Percentiles rank a stretch among this genome's conserved stretches.
Conservation (phyloP, 352 stramenopile genomes). For the Phytopythium montanum region DNA sequence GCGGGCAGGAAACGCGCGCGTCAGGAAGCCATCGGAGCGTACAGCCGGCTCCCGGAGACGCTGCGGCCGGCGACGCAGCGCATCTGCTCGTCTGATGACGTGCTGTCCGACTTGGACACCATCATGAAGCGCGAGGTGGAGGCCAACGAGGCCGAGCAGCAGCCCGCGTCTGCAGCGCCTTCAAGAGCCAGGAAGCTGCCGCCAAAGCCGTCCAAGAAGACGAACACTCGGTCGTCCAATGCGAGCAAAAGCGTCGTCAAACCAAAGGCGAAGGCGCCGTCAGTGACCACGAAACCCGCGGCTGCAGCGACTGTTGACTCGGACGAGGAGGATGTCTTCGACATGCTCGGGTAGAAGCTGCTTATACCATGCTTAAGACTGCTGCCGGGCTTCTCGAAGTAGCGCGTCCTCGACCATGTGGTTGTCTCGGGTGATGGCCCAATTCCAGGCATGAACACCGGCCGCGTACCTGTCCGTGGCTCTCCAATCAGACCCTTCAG, state of each 20-base stretch:
- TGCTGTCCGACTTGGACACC: conserved; percentile 38
- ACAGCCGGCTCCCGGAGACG: conserved; percentile 25
- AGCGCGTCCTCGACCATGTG: not conserved
- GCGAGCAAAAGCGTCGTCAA: not conserved
- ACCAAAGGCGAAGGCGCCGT: not conserved
- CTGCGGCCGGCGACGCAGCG: conserved; percentile 22
- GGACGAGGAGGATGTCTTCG: conserved; percentile 55
- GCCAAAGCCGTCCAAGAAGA: not conserved
- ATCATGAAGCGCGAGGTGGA: conserved; percentile 38
- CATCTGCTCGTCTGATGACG: conserved; percentile 35
- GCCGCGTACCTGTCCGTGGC: not conserved
- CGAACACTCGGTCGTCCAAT: not conserved
- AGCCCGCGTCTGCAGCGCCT: not conserved
- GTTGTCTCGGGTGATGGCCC: conserved; percentile 3
- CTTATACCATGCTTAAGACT: not conserved
- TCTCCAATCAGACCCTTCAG: conserved; percentile 1
- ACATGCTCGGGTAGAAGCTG: conserved; percentile 23
- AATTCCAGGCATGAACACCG: conserved; percentile 1
- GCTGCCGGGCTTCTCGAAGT: not conserved
- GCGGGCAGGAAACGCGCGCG: conserved; percentile 11
- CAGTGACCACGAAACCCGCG: not conserved
- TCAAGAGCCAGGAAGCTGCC: not conserved
- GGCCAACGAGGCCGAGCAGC: conserved; percentile 13
- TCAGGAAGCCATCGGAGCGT: conserved; percentile 26
- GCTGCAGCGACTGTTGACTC: conserved; percentile 17